phyloP scores from a whole-genome alignment of 2,329 filamentous ascomycete species.

The Xylaria sp. region DNA sequence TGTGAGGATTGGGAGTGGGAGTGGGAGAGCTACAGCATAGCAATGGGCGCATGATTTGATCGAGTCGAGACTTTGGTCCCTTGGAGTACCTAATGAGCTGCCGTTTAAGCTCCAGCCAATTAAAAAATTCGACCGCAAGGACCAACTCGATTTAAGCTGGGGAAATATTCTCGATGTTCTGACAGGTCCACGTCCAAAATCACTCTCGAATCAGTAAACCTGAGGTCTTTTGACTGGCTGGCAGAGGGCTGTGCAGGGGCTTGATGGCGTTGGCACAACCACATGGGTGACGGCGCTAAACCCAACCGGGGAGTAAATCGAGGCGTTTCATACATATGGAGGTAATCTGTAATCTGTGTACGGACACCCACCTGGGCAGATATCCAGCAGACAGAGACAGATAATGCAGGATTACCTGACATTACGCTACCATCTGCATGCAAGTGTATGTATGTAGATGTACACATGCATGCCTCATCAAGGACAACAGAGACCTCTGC shows the following conservation, averaged over 20 bases:
- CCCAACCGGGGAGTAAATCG: slow-evolving; percentile 17
- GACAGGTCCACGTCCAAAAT: slow-evolving; percentile 29
- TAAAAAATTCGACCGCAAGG: slow-evolving; percentile 42
- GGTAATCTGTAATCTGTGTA: slow-evolving; percentile 21
- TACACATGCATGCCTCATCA: too few species aligned
- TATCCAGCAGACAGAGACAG: too few species aligned
- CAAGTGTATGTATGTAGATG: too few species aligned
- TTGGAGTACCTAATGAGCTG: slow-evolving; percentile 23
- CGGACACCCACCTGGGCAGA: too few species aligned
- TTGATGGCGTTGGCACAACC: slow-evolving; percentile 6
- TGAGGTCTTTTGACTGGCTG: slow-evolving; percentile 27
- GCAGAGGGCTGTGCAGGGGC: slow-evolving; percentile 9
- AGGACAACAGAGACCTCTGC: too few species aligned
- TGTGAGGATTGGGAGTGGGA: slow-evolving; percentile 31
- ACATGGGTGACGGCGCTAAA: slow-evolving; percentile 5
- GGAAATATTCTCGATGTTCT: slow-evolving; percentile 33
- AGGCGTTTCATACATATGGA: slow-evolving; percentile 26
- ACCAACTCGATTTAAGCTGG: slow-evolving; percentile 20
- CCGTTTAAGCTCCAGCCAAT: slow-evolving; percentile 42
- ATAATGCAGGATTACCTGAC: too few species aligned
- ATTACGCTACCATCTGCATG: too few species aligned
- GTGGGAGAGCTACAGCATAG: slow-evolving; percentile 21
- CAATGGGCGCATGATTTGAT: slow-evolving; percentile 36
- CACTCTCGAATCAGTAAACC: slow-evolving; percentile 27
- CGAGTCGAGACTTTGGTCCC: slow-evolving; percentile 25